A percentile compares a stretch with the other conserved stretches of the same genome.
Evolutionary conservation across 805 yeast genomes (phyloP).

Genomic region (Spathaspora boniae): DNA sequence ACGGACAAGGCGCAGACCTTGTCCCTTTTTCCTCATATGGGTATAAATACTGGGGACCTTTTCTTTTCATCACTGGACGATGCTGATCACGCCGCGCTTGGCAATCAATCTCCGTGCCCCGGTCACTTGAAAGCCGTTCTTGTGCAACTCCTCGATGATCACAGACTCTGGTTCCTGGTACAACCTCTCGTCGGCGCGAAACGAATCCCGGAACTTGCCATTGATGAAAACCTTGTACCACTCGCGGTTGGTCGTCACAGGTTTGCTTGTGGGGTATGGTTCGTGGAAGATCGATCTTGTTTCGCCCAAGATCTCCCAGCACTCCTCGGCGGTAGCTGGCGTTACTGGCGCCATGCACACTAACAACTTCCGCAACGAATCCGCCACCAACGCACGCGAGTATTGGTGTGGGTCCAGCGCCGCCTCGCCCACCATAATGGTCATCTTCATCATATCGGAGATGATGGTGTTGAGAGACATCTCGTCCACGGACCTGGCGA

Average conservation of each 20-base stretch:
- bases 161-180: too few species aligned
- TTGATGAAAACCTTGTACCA: slow-evolving; percentile 65
- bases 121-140: too few species aligned
- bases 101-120: too few species aligned
- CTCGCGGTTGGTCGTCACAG: slow-evolving; percentile 33
- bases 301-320: slow-evolving; percentile 48
- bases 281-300: slow-evolving; percentile 52
- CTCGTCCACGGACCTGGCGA: slow-evolving; percentile 57
- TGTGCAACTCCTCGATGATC: too few species aligned
- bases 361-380: slow-evolving; percentile 51
- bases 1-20: too few species aligned
- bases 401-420: slow-evolving; percentile 31
- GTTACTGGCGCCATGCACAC: slow-evolving; percentile 74
- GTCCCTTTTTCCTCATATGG: too few species aligned
- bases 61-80: too few species aligned
- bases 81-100: too few species aligned
- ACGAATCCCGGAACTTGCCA: slow-evolving; percentile 68
- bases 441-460: slow-evolving; percentile 85
- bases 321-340: slow-evolving; percentile 81
- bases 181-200: too few species aligned
- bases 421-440: slow-evolving; percentile 38
- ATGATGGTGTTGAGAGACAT: slow-evolving; percentile 76
- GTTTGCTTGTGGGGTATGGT: slow-evolving; percentile 61
- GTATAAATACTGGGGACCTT: too few species aligned
- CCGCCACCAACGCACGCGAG: slow-evolving; percentile 39